Evolutionary conservation across 1,284 basidiomycete species (phyloP), one percentile per base, ranked within the genome.

Genomic region (Sanghuangporus sanghuang): DNA sequence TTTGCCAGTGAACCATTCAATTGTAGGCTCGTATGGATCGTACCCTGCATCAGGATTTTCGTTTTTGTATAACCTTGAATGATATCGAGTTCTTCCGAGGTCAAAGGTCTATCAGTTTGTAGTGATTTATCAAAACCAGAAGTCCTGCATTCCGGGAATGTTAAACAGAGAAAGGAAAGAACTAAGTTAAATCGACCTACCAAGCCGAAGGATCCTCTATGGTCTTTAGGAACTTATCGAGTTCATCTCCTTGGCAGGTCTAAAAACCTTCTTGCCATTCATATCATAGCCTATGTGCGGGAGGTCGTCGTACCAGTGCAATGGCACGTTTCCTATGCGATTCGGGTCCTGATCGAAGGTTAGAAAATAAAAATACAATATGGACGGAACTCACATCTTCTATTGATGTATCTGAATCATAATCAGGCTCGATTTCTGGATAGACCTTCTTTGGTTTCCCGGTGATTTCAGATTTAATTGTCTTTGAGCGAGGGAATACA

Each of bases 231-330:
- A 99, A 99, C 75, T 93, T 97, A 79, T 99, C 97, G 59, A 99
- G 81, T 76, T 98, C 97, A 73, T 99, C 97, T 60, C 95, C 95
- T 71, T 89, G 55, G 95, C 96, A 14, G 97, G 96, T 67, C 95
- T 89, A 71, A 98, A 84, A 66, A 99, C 90, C 75, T 92, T 92
- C 78, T 93, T 95, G 57, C 97, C 97, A 73, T 96, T 86, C 73
- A 99, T 89, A 76, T 95, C 87, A 78, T 99, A 99, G 55, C 97
- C 97, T 72, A 99, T 87, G 78, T 99, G 97, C n/a, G 97, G 97
- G 69, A 99, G 81, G 78, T 99, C 96, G 75, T 99, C 97, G 77
- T 99, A 99, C 95, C 96, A 99, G 73, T 98, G 95, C 80, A 94
- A 89, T 53, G 97, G 97, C 62, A 99, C 83, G 77, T 97, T 87